Evolutionary conservation across 2,329 filamentous ascomycete genomes (phyloP).

Genomic region (Hirsutella thompsonii): DNA sequence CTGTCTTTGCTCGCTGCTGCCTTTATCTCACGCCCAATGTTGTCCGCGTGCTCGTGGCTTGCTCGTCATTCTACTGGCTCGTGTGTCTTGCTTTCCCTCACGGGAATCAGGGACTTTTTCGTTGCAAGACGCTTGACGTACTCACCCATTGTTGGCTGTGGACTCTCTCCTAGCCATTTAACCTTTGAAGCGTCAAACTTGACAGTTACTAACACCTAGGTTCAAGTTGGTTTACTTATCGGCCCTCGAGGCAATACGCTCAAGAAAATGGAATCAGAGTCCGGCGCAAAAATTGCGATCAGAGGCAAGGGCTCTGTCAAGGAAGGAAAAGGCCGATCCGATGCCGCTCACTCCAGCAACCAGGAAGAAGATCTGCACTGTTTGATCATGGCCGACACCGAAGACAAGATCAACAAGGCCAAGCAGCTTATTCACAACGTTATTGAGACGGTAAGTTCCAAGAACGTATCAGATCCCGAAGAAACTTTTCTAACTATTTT

Average conservation of each 20-base stretch:
- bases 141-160: not conserved
- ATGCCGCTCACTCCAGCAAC: constrained; percentile 98
- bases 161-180: constrained; percentile 3
- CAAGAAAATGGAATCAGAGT: constrained; percentile 99
- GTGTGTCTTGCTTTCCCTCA: not conserved
- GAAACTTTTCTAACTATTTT: not conserved
- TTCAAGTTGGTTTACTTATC: constrained; percentile 99
- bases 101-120: too few species aligned
- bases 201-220: constrained; percentile 79
- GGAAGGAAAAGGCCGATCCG: constrained; percentile 97
- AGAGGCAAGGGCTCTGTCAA: constrained; percentile 99
- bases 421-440: constrained; percentile 98
- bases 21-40: constrained; percentile 7
- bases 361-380: constrained; percentile 99
- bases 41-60: not conserved
- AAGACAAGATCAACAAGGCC: constrained; percentile 98
- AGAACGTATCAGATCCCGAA: not conserved
- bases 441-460: constrained; percentile 77
- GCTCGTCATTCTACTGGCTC: too few species aligned
- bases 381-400: constrained; percentile 98
- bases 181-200: constrained; percentile 3
- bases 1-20: constrained; percentile 11
- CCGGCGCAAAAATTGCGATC: constrained; percentile 95
- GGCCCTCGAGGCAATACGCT: constrained; percentile 98
- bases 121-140: not conserved